Conservation (phyloP, 1,139 yeast genomes). For the Ogataea hybrid region DNA sequence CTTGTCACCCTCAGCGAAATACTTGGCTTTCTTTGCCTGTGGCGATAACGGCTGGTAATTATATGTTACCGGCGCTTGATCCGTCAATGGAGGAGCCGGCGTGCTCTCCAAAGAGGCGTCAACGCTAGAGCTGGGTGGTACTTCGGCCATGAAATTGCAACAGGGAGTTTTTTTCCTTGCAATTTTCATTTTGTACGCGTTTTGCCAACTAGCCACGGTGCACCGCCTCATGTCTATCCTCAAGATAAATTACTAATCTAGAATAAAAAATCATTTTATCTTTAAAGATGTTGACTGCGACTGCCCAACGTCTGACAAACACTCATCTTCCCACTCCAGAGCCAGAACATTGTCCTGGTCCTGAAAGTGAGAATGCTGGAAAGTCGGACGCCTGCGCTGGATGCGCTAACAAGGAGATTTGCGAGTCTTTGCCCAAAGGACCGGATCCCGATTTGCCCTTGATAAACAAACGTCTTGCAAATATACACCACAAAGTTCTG, state of each 20-base stretch:
- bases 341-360: too few relatives aligned
- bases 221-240: conserved; percentile 1
- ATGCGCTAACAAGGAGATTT: too few relatives aligned
- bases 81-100: conserved; percentile 7
- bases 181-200: conserved; percentile 8
- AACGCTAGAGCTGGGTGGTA: conserved; percentile 10
- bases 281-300: conserved; percentile 14
- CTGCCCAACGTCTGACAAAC: conserved; percentile 7
- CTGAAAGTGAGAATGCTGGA: too few relatives aligned
- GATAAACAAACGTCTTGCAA: too few relatives aligned
- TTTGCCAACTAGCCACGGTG: conserved; percentile 1
- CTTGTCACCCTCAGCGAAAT: conserved; percentile 49
- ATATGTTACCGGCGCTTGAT: conserved; percentile 14
- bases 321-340: too few relatives aligned
- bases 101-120: conserved; percentile 14
- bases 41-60: conserved; percentile 14
- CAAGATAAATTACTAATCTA: conserved; percentile 1
- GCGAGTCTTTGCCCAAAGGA: too few relatives aligned
- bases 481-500: too few relatives aligned
- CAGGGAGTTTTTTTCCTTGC: background rate
- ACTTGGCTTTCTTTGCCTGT: conserved; percentile 30
- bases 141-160: conserved; percentile 8
- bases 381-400: too few relatives aligned
- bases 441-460: too few relatives aligned
- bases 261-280: background rate